phyloP scores from a whole-genome alignment of 1,139 yeast species.

The Magnusiomyces ingens region DNA sequence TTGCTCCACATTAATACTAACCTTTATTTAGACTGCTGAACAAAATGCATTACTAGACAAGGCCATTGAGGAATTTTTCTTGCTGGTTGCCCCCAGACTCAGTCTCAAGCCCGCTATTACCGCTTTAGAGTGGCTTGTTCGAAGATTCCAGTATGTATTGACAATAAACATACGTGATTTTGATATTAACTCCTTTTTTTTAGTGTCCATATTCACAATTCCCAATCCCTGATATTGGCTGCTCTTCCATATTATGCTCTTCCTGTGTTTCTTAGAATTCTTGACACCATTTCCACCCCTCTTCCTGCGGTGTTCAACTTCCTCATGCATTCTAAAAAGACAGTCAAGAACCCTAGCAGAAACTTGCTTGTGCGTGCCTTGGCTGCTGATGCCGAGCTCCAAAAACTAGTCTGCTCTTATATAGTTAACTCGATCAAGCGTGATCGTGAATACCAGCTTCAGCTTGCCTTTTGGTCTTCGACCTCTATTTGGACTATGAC shows the following conservation, averaged over 20 bases:
- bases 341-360: slow-evolving; percentile 57
- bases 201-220: slow-evolving; percentile 62
- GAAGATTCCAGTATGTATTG: slow-evolving; percentile 57
- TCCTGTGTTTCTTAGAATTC: slow-evolving; percentile 65
- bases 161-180: slow-evolving; percentile 15
- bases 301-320: slow-evolving; percentile 75
- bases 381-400: slow-evolving; percentile 56
- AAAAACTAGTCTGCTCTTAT: slow-evolving; percentile 57
- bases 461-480: slow-evolving; percentile 72
- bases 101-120: slow-evolving; percentile 67
- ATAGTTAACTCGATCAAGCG: slow-evolving; percentile 44
- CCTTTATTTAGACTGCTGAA: slow-evolving; percentile 45
- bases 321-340: slow-evolving; percentile 60
- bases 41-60: slow-evolving; percentile 65
- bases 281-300: slow-evolving; percentile 55
- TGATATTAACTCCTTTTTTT: slow-evolving; percentile 10
- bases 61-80: slow-evolving; percentile 67
- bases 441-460: slow-evolving; percentile 47
- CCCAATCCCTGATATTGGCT: slow-evolving; percentile 63
- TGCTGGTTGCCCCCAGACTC: slow-evolving; percentile 70
- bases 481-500: slow-evolving; percentile 62
- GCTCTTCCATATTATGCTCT: slow-evolving; percentile 71
- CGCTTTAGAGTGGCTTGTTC: slow-evolving; percentile 90
- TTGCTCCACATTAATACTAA: slow-evolving; percentile 1
- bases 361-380: slow-evolving; percentile 67